Conservation (phyloP, 1,139 yeast species). For the Candida sp. region DNA sequence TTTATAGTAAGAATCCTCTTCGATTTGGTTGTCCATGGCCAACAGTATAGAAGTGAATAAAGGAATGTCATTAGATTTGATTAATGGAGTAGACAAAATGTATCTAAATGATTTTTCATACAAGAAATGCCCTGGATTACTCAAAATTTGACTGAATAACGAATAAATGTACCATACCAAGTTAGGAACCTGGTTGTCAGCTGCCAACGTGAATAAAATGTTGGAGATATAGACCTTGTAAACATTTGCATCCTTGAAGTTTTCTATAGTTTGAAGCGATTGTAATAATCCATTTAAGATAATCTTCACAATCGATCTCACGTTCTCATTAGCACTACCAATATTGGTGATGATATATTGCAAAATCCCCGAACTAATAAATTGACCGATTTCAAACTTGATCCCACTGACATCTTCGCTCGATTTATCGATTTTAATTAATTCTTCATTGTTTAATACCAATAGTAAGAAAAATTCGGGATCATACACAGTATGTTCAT, state of each 20-base stretch:
- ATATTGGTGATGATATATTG: constrained; percentile 55
- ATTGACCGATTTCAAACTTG: constrained; percentile 49
- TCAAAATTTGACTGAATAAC: constrained; percentile 51
- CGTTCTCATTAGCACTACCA: constrained; percentile 12
- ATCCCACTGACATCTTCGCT: constrained; percentile 15
- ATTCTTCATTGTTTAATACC: constrained; percentile 59
- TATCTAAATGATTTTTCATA: constrained; percentile 68
- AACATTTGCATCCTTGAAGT: constrained; percentile 57
- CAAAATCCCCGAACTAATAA: constrained; percentile 58
- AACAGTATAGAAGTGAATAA: constrained; percentile 46
- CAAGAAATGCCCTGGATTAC: constrained; percentile 67
- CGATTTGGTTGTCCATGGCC: constrained; percentile 28
- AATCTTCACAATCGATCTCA: constrained; percentile 23
- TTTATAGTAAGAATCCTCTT: constrained; percentile 49
- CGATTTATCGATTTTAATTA: constrained; percentile 32
- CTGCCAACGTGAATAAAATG: constrained; percentile 46
- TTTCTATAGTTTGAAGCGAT: constrained; percentile 21
- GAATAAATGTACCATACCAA: constrained; percentile 47
- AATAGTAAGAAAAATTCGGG: constrained; percentile 57
- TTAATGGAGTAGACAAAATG: constrained; percentile 53
- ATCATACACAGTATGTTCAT: constrained; percentile 43
- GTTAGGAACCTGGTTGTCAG: constrained; percentile 25
- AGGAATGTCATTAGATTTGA: constrained; percentile 63
- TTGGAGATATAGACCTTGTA: constrained; percentile 61
- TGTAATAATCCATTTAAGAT: constrained; percentile 43